Conservation (phyloP, 345 rosid species). For the Brassica cretica region DNA sequence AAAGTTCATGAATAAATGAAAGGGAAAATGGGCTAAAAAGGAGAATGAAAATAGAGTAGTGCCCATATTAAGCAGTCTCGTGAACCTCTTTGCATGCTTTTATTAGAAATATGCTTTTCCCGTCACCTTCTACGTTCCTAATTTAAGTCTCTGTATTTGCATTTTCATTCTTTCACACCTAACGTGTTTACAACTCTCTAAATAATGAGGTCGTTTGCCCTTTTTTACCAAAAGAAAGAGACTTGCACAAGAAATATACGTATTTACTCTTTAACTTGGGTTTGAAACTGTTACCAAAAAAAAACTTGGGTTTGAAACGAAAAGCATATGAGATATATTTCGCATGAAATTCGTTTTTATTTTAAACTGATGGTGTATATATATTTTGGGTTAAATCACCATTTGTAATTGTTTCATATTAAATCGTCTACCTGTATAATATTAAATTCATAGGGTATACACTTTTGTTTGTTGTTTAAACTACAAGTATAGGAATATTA, state of each 20-base stretch:
- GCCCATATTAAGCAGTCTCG: constrained; percentile 40
- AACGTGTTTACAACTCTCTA: not conserved
- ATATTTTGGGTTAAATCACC: not conserved
- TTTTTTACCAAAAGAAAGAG: constrained; percentile 10
- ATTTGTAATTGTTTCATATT: not conserved
- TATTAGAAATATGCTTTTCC: constrained; percentile 43
- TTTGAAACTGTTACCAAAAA: too few species aligned
- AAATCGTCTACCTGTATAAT: not conserved
- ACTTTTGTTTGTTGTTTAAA: not conserved
- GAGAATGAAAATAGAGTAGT: constrained; percentile 26
- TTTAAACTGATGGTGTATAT: not conserved
- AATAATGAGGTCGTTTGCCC: constrained; percentile 1
- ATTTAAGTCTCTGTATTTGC: constrained; percentile 1
- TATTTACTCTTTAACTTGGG: not conserved
- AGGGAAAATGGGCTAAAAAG: constrained; percentile 2
- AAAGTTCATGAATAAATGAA: constrained; percentile 8
- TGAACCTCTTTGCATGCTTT: constrained; percentile 44
- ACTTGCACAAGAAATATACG: not conserved
- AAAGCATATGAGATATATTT: not conserved
- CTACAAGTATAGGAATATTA: not conserved
- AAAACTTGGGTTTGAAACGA: not conserved
- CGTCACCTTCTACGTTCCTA: constrained; percentile 39
- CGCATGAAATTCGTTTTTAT: not conserved
- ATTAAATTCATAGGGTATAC: not conserved
- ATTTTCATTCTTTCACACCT: constrained; percentile 12